These are phyloP conservation scores for Pseudomonodictys pantanalensis DNA, from an alignment of 495 filamentous ascomycete species.

Conservation along the genomic window DNA sequence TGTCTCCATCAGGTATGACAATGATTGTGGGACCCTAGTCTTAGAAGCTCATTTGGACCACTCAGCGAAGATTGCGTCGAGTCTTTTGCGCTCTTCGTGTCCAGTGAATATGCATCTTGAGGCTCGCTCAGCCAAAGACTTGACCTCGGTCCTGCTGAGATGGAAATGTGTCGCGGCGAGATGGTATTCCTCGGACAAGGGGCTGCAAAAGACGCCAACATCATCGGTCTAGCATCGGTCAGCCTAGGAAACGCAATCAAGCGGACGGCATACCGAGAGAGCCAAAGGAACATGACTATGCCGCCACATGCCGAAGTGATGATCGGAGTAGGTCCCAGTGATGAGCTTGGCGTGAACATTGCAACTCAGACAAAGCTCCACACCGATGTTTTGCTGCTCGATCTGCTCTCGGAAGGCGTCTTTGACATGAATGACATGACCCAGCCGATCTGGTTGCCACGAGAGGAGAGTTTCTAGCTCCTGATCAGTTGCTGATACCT, in stretches of 20 bases:
- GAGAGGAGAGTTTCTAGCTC: constrained; percentile 63
- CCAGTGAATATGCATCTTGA: too few species aligned
- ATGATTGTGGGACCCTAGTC: too few species aligned
- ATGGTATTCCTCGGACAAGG: constrained; percentile 74
- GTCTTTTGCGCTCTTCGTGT: too few species aligned
- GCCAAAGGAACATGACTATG: constrained; percentile 51
- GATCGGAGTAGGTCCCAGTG: constrained; percentile 61
- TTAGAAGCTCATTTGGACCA: too few species aligned
- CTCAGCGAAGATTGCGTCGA: too few species aligned
- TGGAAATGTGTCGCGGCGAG: constrained; percentile 73
- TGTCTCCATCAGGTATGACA: too few species aligned
- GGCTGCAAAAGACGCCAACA: constrained; percentile 77
- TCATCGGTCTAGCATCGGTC: constrained; percentile 68
- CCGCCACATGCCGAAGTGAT: constrained; percentile 72
- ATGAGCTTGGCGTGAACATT: constrained; percentile 78
- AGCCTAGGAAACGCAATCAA: background rate
- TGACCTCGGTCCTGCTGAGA: too few species aligned
- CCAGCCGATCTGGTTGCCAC: constrained; percentile 67
- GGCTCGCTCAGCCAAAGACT: too few species aligned
- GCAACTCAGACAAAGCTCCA: constrained; percentile 79
- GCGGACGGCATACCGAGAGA: constrained; percentile 54
- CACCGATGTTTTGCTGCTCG: constrained; percentile 50
- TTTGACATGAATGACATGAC: constrained; percentile 75
- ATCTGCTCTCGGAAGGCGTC: constrained; percentile 58
- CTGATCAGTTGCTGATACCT: constrained; percentile 47